Conservation (phyloP, 2,329 filamentous ascomycete genomes). For the Aspergillus fructus region DNA sequence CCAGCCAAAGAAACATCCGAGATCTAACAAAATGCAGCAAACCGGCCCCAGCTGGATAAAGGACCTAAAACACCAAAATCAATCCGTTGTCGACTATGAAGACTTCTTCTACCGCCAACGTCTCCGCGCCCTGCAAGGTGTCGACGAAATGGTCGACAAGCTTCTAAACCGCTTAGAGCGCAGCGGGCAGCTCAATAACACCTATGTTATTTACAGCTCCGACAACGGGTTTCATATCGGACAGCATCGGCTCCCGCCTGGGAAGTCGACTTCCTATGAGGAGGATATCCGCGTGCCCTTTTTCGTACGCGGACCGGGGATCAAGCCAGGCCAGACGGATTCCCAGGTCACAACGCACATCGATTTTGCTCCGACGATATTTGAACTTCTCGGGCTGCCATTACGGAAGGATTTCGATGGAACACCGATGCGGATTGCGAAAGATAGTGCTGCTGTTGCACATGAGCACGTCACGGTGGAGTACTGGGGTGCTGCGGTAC, state of each 20-base stretch:
- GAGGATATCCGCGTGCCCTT: conserved; percentile 13
- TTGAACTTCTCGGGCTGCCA: conserved; percentile 39
- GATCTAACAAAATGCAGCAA: conserved; percentile 25
- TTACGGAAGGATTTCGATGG: conserved; percentile 55
- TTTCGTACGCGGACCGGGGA: conserved; percentile 9
- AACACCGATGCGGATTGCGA: conserved; percentile 40
- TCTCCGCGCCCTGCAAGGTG: conserved; percentile 51
- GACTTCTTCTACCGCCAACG: conserved; percentile 52
- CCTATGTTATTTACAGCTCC: conserved; percentile 61
- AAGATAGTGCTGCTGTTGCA: conserved; percentile 4
- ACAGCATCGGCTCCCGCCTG: conserved; percentile 57
- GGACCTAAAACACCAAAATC: conserved; percentile 43
- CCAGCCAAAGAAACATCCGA: conserved; percentile 48
- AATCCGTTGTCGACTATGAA: conserved; percentile 49
- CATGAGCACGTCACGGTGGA: conserved; percentile 59
- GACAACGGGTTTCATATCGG: conserved; percentile 61
- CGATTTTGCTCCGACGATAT: conserved; percentile 60
- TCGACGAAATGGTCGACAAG: conserved; percentile 53
- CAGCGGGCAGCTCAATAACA: conserved; percentile 46
- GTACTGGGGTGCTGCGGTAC: conserved; percentile 50
- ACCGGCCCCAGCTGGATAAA: conserved; percentile 47
- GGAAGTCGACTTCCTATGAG: conserved; percentile 55
- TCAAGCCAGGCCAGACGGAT: background rate
- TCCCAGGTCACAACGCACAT: conserved; percentile 8
- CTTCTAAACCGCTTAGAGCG: conserved; percentile 44